These are phyloP conservation scores for Cryptococcus neoformans DNA, from an alignment of 1,284 basidiomycete species.

Conservation along the genomic window DNA sequence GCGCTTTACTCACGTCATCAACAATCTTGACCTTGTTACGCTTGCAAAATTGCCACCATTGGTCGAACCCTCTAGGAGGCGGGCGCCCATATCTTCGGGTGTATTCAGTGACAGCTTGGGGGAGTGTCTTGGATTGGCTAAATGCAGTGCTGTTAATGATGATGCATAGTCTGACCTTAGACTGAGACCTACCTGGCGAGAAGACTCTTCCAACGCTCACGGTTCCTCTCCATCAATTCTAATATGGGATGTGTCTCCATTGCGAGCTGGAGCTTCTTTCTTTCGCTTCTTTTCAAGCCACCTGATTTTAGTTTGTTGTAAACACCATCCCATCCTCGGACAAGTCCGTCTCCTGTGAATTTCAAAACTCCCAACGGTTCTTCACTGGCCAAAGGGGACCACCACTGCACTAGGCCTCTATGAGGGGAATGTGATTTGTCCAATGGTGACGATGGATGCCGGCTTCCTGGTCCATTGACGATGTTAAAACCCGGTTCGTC, in stretches of 20 bases:
- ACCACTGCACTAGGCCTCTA: slow-evolving; percentile 8
- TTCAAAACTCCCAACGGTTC: slow-evolving; percentile 7
- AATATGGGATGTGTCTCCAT: slow-evolving; percentile 42
- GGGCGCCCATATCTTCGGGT: slow-evolving; percentile 43
- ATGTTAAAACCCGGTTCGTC: slow-evolving; percentile 8
- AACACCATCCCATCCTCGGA: slow-evolving; percentile 29
- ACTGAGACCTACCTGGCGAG: slow-evolving; percentile 32
- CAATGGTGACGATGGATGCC: neutral
- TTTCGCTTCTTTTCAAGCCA: slow-evolving; percentile 16
- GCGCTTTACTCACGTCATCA: slow-evolving; percentile 43
- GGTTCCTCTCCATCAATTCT: slow-evolving; percentile 34
- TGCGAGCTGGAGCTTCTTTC: slow-evolving; percentile 15
- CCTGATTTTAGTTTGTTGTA: slow-evolving; percentile 15
- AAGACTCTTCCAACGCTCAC: slow-evolving; percentile 33
- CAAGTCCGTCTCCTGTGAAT: slow-evolving; percentile 27
- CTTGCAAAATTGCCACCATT: slow-evolving; percentile 46
- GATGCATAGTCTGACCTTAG: neutral
- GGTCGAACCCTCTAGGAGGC: slow-evolving; percentile 52
- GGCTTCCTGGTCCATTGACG: neutral
- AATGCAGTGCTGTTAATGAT: neutral
- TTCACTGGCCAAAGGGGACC: neutral
- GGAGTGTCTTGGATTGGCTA: slow-evolving; percentile 46
- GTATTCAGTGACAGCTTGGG: slow-evolving; percentile 50
- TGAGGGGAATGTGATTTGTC: slow-evolving; percentile 6
- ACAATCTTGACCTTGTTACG: slow-evolving; percentile 48